Evolutionary conservation across 371 early-diverging fungal species (phyloP), one percentile per base, ranked within the genome.

Genomic region (Saksenaea oblongispora): DNA sequence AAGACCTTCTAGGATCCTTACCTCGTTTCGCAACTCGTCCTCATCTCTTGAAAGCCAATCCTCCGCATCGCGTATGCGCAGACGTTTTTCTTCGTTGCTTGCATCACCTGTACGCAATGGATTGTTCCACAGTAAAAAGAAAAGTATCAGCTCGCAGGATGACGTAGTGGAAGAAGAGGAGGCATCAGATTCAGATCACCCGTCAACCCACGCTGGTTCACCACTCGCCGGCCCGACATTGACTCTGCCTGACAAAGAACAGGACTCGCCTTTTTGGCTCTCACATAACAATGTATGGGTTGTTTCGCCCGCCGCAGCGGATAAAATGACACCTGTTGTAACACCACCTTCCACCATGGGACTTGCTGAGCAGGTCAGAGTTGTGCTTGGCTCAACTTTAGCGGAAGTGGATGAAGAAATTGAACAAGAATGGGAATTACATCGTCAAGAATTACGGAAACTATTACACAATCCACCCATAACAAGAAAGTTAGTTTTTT

Each of bases 341-440:
- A 10, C 51, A 17, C 10, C 10, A n/a, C 9, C 42, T 14, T 41
- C 42, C 42, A 41, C 22, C 51, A 18, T 47, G 8, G 22, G 24
- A 22, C 51, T 41, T 17, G 59, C 59, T 37, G 58, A 64, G n/a
- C 62, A 70, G 26, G 70, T 70, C 34, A 59, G 63, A 34, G 5
- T 31, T 18, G 61, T 70, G 11, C 60, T 70, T 13, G 70, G 70
- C 3, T 59, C 66, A 2, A 35, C 66, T 18, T 22, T 70, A 59
- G 63, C 61, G 7, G 66, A 70, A 34, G 66, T 63, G 17, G 70
- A 70, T 36, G 56, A 59, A 42, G 70, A 70, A 54, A 70, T 70
- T 27, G 70, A 70, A 36, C 27, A 58, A 24, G 70, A 70, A 51
- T 70, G 70, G 70, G 70, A 70, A 36, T 60, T 4, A 5, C 66